Base-by-base conservation (phyloP, 192 early-diverging fungal species). In the Coemansia sp. region DNA sequence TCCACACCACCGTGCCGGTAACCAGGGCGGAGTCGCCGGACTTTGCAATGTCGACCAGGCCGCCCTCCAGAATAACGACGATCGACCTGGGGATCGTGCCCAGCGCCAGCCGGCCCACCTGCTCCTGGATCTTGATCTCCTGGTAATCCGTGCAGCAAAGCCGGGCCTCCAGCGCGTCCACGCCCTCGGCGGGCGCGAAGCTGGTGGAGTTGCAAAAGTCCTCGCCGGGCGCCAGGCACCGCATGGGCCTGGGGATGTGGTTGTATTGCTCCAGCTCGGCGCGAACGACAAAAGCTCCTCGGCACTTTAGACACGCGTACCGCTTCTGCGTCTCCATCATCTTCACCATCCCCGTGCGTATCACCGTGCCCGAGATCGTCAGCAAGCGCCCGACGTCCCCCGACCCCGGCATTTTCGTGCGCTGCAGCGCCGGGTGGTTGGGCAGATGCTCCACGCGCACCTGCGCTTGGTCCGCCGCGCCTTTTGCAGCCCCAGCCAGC, bases 51-150 rank as follows among this genome's bases (percentile, higher is more conserved):
- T 89, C 89, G 5, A 90, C 89, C 1, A 90, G 67, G 42, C 87
- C 87, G 62, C 88, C 75, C 59, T 87, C 82, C 12, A 89, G 78
- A 2, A 90, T 61, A 7, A 90, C 87, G 3, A 73, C 73, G 34
- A 90, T 90, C 0, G 85, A 85, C 32, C 82, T 68, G 11, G 86
- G 86, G 46, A 89, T 88, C 0, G 90, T 89, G 9, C 91, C 91
- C 55, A 92, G 69, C 0, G 79, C 79, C 67, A 91, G 69, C 51
- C 86, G 85, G 19, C 80, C 89, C 2, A 89, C 85, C 59, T 89
- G 88, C 72, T 92, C 90, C 70, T 91, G 90, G 27, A 93, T 78
- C 61, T 90, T 91, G 62, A 93, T 87, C 63, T 93, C 92, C 70
- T 93, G 92, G 66, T 91, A 93, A 63, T 93, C 92, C 2, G 82